Evolutionary conservation across 495 filamentous ascomycete species (phyloP).

Genomic region (Extremus antarcticus): DNA sequence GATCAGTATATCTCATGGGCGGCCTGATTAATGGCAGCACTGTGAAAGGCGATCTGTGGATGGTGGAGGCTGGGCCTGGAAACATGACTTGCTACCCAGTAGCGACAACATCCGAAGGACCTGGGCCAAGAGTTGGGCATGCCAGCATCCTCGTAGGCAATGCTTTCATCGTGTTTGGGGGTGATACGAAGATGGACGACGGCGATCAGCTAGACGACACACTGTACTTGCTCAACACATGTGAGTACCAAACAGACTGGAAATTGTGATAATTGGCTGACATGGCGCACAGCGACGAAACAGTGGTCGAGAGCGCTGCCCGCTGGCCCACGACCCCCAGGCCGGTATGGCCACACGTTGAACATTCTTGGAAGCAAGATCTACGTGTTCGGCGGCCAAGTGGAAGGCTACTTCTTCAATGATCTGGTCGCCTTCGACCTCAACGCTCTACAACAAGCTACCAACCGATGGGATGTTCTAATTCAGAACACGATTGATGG

Average conservation of each 20-base stretch:
- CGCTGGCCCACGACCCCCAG: conserved; percentile 67
- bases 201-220: conserved; percentile 86
- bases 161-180: conserved; percentile 97
- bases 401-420: conserved; percentile 96
- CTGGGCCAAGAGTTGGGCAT: conserved; percentile 91
- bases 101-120: conserved; percentile 82
- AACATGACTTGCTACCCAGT: conserved; percentile 85
- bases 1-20: conserved; percentile 96
- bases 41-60: conserved; percentile 95
- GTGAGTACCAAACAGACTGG: conserved; percentile 53
- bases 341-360: conserved; percentile 90
- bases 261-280: conserved; percentile 12
- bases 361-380: conserved; percentile 95
- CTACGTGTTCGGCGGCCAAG: conserved; percentile 94
- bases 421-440: conserved; percentile 95
- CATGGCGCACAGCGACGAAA: conserved; percentile 58
- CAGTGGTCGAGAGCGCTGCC: conserved; percentile 95
- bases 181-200: conserved; percentile 95
- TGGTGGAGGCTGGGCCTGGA: conserved; percentile 71
- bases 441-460: conserved; percentile 77
- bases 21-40: conserved; percentile 87
- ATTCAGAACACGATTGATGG: conserved; percentile 64
- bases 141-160: conserved; percentile 91
- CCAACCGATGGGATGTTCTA: conserved; percentile 88
- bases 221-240: conserved; percentile 92